These are phyloP conservation scores for Phyllosticta citriasiana DNA, from an alignment of 2,329 filamentous ascomycete species.

Conservation along the genomic window DNA sequence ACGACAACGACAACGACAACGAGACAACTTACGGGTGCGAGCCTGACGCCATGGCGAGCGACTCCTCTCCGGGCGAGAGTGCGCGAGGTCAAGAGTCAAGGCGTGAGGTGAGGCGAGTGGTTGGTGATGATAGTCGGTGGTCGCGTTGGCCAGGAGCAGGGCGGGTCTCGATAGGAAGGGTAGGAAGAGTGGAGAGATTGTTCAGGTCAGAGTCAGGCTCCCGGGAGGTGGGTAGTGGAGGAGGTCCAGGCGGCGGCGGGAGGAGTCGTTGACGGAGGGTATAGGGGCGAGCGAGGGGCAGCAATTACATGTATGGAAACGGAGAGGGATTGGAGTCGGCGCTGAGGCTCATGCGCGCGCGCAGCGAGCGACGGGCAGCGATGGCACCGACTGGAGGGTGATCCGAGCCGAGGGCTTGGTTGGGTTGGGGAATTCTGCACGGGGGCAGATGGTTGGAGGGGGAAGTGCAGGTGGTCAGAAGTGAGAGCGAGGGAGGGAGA, in stretches of 20 bases:
- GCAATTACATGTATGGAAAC: slow-evolving; percentile 2
- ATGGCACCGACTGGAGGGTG: not conserved
- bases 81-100: not conserved
- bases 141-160: not conserved
- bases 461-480: too few relatives aligned
- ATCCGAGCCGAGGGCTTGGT: not conserved
- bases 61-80: not conserved
- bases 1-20: not conserved
- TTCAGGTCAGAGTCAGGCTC: not conserved
- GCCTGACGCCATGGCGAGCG: slow-evolving; percentile 1
- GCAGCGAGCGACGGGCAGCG: not conserved
- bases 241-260: not conserved
- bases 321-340: slow-evolving; percentile 3
- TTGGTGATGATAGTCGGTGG: not conserved
- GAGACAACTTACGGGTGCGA: not conserved
- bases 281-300: slow-evolving; percentile 10
- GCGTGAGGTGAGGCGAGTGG: not conserved
- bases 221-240: not conserved
- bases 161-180: not conserved
- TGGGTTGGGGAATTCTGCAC: not conserved
- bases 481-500: not conserved
- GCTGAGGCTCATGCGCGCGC: slow-evolving; percentile 10
- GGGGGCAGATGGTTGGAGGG: not conserved
- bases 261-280: not conserved
- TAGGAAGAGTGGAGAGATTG: not conserved